These are phyloP conservation scores for Malassezia psittaci DNA, from an alignment of 1,284 basidiomycete species.

Conservation along the genomic window DNA sequence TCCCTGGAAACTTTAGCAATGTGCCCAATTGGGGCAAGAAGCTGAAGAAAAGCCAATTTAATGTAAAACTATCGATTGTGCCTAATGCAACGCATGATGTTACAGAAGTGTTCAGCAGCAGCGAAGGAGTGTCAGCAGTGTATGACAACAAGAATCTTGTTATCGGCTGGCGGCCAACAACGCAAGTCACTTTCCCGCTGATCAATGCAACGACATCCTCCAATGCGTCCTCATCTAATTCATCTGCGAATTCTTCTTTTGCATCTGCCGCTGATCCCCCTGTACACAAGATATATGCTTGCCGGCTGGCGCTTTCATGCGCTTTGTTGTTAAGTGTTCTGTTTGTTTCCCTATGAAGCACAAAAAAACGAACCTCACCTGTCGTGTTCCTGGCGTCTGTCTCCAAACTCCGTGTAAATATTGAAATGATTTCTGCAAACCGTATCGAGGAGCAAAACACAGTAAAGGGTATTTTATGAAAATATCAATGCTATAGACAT, in stretches of 20 bases:
- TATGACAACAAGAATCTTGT: background rate
- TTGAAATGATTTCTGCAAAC: no score
- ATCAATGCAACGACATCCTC: background rate
- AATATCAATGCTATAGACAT: no score
- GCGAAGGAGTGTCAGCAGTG: constrained; percentile 3
- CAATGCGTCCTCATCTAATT: background rate
- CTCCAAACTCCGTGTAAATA: no score
- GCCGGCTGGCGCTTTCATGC: no score
- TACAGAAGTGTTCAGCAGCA: background rate
- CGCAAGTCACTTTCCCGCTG: background rate
- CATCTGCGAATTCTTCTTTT: no score
- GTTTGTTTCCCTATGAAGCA: background rate
- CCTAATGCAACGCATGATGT: constrained; percentile 7
- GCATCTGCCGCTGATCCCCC: background rate
- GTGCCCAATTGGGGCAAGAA: constrained; percentile 12
- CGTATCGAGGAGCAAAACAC: no score
- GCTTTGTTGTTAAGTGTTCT: no score
- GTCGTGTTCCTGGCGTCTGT: no score
- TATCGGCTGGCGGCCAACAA: constrained; percentile 1
- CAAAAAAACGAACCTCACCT: background rate
- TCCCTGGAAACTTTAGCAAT: constrained; percentile 26
- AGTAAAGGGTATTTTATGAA: no score
- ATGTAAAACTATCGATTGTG: background rate
- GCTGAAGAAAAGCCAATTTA: background rate
- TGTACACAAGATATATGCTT: background rate